Percentiles rank a stretch among this genome's conserved stretches.
These are phyloP conservation scores for Colletotrichum eleusines DNA, from an alignment of 2,329 filamentous ascomycete genomes.

Conservation along the genomic window DNA sequence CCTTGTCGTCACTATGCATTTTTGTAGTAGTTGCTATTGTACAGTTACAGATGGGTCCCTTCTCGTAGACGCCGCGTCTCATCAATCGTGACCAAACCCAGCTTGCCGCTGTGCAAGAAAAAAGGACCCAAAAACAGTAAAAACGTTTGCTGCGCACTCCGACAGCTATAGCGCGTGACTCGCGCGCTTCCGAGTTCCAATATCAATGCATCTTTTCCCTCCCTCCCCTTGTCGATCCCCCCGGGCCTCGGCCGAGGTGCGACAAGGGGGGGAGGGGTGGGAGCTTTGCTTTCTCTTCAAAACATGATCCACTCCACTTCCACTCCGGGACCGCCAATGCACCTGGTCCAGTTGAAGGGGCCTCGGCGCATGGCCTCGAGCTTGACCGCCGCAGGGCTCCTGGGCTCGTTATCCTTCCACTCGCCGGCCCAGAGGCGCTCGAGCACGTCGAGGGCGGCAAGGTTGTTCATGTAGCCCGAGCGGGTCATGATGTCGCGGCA, in stretches of 20 bases:
- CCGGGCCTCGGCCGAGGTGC: too few species aligned
- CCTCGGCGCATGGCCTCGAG: constrained; percentile 56
- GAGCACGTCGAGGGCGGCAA: constrained; percentile 85
- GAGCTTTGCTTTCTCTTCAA: constrained; percentile 52
- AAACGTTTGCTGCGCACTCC: constrained; percentile 26
- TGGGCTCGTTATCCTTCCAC: constrained; percentile 52
- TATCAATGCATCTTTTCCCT: constrained; percentile 11
- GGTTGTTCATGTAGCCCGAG: constrained; percentile 93
- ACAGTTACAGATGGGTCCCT: constrained; percentile 36
- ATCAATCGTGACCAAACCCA: constrained; percentile 39
- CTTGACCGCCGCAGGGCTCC: constrained; percentile 50
- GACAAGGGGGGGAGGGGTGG: background rate
- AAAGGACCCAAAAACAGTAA: constrained; percentile 14
- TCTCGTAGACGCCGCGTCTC: constrained; percentile 7
- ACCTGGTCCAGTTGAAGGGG: constrained; percentile 70
- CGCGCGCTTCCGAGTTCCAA: constrained; percentile 12
- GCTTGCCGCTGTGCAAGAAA: constrained; percentile 26
- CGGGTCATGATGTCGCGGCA: constrained; percentile 89
- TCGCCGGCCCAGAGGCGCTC: constrained; percentile 84
- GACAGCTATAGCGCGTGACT: constrained; percentile 34
- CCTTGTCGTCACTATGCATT: constrained; percentile 32
- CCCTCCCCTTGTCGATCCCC: background rate
- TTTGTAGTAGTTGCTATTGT: constrained; percentile 34
- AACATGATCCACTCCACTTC: constrained; percentile 78
- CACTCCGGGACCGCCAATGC: constrained; percentile 66